Evolutionary conservation across 2,329 filamentous ascomycete genomes (phyloP), one percentile per base, ranked within the genome.

Genomic region (Xylaria multiplex): DNA sequence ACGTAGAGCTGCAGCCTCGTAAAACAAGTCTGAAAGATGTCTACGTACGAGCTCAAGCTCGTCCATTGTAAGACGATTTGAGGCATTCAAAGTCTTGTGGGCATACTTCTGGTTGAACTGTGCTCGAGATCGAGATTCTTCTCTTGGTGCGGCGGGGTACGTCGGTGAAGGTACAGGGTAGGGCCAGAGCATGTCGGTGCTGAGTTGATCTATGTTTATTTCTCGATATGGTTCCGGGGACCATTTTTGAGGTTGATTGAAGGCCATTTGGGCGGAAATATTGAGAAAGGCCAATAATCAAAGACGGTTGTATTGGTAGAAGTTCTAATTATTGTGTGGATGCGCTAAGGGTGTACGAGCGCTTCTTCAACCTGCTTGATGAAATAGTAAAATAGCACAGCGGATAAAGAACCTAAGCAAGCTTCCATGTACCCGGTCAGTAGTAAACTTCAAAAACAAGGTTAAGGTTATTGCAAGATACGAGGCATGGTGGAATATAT

Each of bases 11-110:
- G 64, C 56, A 58, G 50, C 40, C 64, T 67, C 60, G 64, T 67
- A 67, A 67, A 60, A 67, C 64, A 67, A 64, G 60, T 67, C 64
- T 64, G 55, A 64, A 67, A 67, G 64, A 67, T 64, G 64, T 64
- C 64, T 64, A 60, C 64, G 64, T 66, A 66, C 60, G 60, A 66
- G 59, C 59, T 66, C 59, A 60, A 66, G 64, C 60, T 67, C 64
- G 64, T 67, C 56, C 40, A 54, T 64, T 57, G 60, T 64, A 64
- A 67, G 64, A 64, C 56, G 45, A 67, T 67, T 54, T 64, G 60
- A 67, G 56, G 64, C 60, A 67, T 67, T 54, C 50, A 67, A 64
- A 60, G 64, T 46, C 50, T 64, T 67, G 50, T 64, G 32, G 60
- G 64, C 64, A 67, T 67, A 64, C 56, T 67, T 67, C 60, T 64